Evolutionary conservation across 2,329 filamentous ascomycete species (phyloP), one percentile per base, ranked within the genome.

Genomic region (Pseudogymnoascus sp.): DNA sequence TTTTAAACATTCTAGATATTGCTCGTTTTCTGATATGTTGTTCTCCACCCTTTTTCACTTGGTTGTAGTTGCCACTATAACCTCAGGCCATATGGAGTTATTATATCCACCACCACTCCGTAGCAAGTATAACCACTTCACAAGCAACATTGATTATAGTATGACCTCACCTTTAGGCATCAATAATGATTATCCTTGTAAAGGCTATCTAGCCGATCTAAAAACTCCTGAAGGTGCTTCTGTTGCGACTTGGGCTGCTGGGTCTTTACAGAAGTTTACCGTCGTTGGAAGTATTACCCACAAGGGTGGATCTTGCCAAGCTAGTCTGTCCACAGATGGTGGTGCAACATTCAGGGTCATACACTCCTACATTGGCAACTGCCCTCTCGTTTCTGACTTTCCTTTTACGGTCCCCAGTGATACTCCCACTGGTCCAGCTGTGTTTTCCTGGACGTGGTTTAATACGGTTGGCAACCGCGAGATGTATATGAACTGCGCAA

Each of bases 401-500:
- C 42, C 42, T 0, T 70, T 72, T 63, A 68, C 64, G 5, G 61
- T 72, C 33, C 70, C 71, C 5, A 66, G 66, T 0, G 70, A 73
- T 60, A 66, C 65, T 15, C 63, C 63, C 13, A 58, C 63, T 18
- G 69, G 67, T 9, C 15, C 35, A 1, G 68, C 69, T 1, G 58
- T 72, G 12, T 69, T 72, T 36, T 66, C 67, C 2, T 73, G 85
- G 85, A 82, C 79, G 4, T 83, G 81, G 80, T 83, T 82, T 70
- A 84, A 84, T 70, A 75, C 77, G 62, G 68, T 82, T 29, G 84
- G 84, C 2, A 86, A 86, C 67, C 77, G 84, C 15, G 85, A 87
- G 67, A 84, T 86, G 77, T 88, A 88, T 74, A 85, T 86, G 82
- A 84, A 86, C 69, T 87, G 85, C 65, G 84, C 84, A 0, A 77